Conservation (phyloP, 2,329 filamentous ascomycete genomes). For the Hymenoscyphus fructigenus region DNA sequence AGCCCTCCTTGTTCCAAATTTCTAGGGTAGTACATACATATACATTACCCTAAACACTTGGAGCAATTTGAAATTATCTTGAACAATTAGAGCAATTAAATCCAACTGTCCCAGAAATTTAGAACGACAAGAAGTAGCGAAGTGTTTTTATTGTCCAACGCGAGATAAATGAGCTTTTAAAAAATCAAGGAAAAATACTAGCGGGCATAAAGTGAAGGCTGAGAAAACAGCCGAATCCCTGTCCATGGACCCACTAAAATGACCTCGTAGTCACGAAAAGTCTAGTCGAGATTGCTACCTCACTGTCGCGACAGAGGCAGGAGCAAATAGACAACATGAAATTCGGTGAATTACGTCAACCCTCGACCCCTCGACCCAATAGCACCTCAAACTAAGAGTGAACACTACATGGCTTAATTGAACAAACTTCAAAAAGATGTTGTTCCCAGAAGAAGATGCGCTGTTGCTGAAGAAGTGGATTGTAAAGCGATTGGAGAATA, state of each 20-base stretch:
- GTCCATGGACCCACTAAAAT: neutral
- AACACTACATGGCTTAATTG: neutral
- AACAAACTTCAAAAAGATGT: constrained; percentile 43
- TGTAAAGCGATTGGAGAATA: constrained; percentile 72
- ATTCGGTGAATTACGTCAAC: neutral
- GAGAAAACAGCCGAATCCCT: neutral
- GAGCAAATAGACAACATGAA: neutral
- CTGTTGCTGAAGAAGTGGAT: constrained; percentile 73
- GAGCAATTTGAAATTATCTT: too few relatives aligned
- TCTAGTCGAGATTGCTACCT: neutral
- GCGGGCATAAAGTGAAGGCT: too few relatives aligned
- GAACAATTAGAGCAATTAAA: too few relatives aligned
- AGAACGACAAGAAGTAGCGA: too few relatives aligned
- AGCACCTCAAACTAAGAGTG: neutral
- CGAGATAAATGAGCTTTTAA: too few relatives aligned
- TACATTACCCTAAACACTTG: too few relatives aligned
- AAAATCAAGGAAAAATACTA: too few relatives aligned
- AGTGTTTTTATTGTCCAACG: too few relatives aligned
- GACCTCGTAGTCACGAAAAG: constrained; percentile 8
- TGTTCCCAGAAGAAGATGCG: constrained; percentile 63
- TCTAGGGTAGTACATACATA: too few relatives aligned
- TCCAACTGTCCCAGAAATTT: too few relatives aligned
- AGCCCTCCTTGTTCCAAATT: too few relatives aligned
- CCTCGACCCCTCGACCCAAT: neutral
- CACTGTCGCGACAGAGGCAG: neutral